Evolutionary conservation across 139 green algal species (phyloP).

Genomic region (Pleodorina starrii): DNA sequence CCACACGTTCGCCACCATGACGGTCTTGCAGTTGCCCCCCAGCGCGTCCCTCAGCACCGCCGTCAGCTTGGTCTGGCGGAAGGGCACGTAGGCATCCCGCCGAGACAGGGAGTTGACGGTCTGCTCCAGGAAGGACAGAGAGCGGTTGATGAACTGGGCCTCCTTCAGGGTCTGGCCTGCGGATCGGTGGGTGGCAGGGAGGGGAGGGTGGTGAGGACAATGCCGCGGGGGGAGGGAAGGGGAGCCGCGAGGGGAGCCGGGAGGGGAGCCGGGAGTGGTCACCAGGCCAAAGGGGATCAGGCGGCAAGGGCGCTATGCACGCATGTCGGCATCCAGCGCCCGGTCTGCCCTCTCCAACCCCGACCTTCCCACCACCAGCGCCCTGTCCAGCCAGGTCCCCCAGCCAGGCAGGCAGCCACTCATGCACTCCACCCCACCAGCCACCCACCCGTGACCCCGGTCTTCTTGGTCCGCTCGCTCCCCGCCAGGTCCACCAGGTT

Average conservation of each 20-base stretch:
- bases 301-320: too few species aligned
- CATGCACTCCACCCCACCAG: background rate
- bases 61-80: slow-evolving; percentile 87
- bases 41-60: slow-evolving; percentile 82
- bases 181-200: background rate
- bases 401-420: background rate
- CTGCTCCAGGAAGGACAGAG: slow-evolving; percentile 89
- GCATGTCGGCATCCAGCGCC: too few species aligned
- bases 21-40: slow-evolving; percentile 86
- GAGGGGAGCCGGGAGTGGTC: background rate
- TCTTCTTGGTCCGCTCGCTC: slow-evolving; percentile 89
- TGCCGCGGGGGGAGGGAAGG: background rate
- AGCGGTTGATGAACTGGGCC: slow-evolving; percentile 89
- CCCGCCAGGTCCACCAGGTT: slow-evolving; percentile 87
- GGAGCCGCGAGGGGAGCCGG: background rate
- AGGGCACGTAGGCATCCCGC: slow-evolving; percentile 77
- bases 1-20: slow-evolving; percentile 89
- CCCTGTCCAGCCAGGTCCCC: background rate
- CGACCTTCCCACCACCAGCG: too few species aligned
- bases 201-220: background rate
- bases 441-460: slow-evolving; percentile 58
- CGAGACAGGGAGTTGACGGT: slow-evolving; percentile 80
- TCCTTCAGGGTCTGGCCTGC: slow-evolving; percentile 71
- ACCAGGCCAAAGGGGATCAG: too few species aligned
- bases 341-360: too few species aligned